Evolutionary conservation across 148 eudicot species (phyloP).

Genomic region (Vaccinium macrocarpon): DNA sequence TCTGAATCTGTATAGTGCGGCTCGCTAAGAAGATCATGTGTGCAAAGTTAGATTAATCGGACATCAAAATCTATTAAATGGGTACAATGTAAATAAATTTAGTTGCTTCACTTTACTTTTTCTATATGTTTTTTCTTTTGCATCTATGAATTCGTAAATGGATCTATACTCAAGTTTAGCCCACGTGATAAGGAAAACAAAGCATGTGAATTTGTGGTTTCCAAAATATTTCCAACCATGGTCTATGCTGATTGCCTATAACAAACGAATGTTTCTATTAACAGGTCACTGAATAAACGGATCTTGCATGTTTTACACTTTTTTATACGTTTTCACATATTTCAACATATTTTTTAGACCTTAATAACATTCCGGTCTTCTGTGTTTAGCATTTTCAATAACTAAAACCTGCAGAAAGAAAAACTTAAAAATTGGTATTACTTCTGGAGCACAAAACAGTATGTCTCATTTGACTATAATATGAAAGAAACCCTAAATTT

Average conservation of each 20-base stretch:
- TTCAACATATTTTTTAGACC: too few species aligned
- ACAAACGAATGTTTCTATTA: neutral
- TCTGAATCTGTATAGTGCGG: neutral
- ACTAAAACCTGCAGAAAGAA: neutral
- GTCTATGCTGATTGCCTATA: neutral
- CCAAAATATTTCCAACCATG: neutral
- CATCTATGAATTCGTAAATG: too few species aligned
- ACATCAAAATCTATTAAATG: neutral
- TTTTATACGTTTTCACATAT: too few species aligned
- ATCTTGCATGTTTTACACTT: too few species aligned
- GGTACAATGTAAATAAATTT: too few species aligned
- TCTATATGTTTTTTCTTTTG: too few species aligned
- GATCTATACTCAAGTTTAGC: neutral
- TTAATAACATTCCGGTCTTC: too few species aligned
- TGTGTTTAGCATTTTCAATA: too few species aligned
- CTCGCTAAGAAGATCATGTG: neutral
- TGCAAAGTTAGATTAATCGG: neutral
- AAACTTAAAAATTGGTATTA: neutral
- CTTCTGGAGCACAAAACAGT: neutral
- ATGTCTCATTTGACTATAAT: slow-evolving; percentile 7
- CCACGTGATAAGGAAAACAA: neutral
- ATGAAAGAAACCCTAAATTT: slow-evolving; percentile 11
- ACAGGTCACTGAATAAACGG: too few species aligned
- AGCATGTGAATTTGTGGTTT: neutral
- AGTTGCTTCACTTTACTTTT: too few species aligned